These are phyloP conservation scores for Pseudevernia furfuracea DNA, from an alignment of 495 filamentous ascomycete genomes.

Conservation along the genomic window DNA sequence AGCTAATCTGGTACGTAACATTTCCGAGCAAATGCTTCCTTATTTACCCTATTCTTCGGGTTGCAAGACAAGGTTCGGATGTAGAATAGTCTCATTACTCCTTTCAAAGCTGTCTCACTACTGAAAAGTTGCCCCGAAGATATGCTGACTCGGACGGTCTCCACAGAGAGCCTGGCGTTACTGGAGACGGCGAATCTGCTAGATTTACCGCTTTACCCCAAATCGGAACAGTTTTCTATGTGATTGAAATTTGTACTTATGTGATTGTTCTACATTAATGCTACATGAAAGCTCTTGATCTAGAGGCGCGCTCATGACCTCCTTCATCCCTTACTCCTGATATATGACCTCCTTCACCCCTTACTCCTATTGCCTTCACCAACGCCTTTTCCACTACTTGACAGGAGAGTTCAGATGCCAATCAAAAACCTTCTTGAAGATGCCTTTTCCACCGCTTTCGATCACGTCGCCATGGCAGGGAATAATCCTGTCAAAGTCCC, in stretches of 20 bases:
- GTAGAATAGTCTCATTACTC: not conserved
- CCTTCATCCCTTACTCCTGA: not conserved
- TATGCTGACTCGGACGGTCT: not conserved
- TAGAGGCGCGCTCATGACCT: not conserved
- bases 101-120: too few relatives aligned
- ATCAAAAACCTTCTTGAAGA: constrained; percentile 74
- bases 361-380: not conserved
- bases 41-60: not conserved
- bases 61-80: not conserved
- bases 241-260: not conserved
- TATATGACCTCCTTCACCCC: too few relatives aligned
- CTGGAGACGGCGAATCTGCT: not conserved
- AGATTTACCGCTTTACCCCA: not conserved
- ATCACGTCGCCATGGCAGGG: constrained; percentile 93
- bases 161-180: constrained; percentile 31
- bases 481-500: constrained; percentile 84
- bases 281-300: not conserved
- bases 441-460: constrained; percentile 62
- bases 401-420: constrained; percentile 44
- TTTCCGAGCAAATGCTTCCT: not conserved
- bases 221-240: not conserved
- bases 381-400: constrained; percentile 1
- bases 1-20: constrained; percentile 43
- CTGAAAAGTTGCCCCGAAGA: not conserved
- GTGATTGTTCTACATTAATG: not conserved